These are phyloP conservation scores for Termitomyces heimii DNA, from an alignment of 768 basidiomycete genomes.

Conservation along the genomic window DNA sequence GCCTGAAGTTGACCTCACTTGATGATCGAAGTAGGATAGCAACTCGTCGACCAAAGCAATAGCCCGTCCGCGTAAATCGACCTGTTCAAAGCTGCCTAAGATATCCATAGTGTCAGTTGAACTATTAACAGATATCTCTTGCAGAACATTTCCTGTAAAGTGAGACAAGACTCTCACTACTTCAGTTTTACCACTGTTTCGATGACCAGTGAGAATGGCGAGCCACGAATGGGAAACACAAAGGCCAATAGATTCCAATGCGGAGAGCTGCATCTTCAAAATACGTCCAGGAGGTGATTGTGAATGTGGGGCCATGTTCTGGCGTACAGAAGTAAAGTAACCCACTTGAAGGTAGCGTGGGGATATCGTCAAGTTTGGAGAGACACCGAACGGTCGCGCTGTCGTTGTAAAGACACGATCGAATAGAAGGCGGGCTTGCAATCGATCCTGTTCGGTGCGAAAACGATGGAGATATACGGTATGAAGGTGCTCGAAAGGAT, in stretches of 20 bases:
- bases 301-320: constrained; percentile 25
- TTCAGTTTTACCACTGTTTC: constrained; percentile 73
- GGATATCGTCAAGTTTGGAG: constrained; percentile 38
- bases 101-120: constrained; percentile 93
- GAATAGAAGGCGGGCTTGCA: constrained; percentile 45
- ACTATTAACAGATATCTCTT: constrained; percentile 74
- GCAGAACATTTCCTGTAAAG: constrained; percentile 60
- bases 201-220: constrained; percentile 77
- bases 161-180: constrained; percentile 66
- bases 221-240: constrained; percentile 79
- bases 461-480: constrained; percentile 85
- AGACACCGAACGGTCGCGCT: constrained; percentile 15
- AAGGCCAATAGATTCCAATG: constrained; percentile 70
- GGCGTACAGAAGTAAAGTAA: constrained; percentile 38
- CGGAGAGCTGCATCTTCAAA: constrained; percentile 55
- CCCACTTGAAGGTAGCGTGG: constrained; percentile 60
- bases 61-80: constrained; percentile 46
- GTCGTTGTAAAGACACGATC: constrained; percentile 39
- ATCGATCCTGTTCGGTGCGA: constrained; percentile 64
- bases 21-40: constrained; percentile 29
- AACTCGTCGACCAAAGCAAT: constrained; percentile 33
- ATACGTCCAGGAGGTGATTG: constrained; percentile 43
- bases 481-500: constrained; percentile 61
- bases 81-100: constrained; percentile 93
- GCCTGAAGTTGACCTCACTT: constrained; percentile 28